Percentiles rank a stretch among this genome's conserved stretches.
Conservation (phyloP, 495 filamentous ascomycete species). For the Xylaria intraflava region DNA sequence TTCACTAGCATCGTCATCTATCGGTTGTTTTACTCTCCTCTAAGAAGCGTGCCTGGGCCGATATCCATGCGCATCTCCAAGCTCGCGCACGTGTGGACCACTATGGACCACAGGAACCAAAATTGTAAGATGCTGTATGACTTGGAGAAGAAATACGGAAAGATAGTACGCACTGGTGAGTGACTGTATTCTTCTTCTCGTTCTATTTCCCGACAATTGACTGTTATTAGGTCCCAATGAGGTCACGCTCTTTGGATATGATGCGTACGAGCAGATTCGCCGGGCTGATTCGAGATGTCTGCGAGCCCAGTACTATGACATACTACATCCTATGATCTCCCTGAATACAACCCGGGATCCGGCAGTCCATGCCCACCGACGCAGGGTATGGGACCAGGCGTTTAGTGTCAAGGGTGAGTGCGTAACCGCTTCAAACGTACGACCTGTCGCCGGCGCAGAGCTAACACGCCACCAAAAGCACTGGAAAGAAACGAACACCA, state of each 20-base stretch:
- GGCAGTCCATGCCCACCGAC: not conserved
- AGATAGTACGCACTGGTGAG: not conserved
- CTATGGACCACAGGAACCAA: not conserved
- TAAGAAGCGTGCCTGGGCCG: not conserved
- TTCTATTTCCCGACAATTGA: not conserved
- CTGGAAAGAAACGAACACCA: too few species aligned
- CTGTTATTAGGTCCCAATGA: not conserved
- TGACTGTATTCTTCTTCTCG: not conserved
- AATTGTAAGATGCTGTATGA: not conserved
- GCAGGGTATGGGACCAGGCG: not conserved
- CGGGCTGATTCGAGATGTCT: not conserved
- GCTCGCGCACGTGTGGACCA: not conserved
- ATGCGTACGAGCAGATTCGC: not conserved
- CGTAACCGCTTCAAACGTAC: not conserved
- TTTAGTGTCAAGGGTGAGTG: not conserved
- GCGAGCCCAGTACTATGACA: not conserved
- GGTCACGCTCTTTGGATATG: not conserved
- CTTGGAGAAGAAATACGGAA: not conserved
- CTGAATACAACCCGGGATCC: not conserved
- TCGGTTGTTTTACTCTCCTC: not conserved
- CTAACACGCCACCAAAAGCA: not conserved
- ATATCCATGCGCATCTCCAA: not conserved
- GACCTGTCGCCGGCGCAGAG: not conserved
- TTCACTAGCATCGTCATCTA: not conserved
- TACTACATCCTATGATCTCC: not conserved